These are phyloP conservation scores for Ligustrum vulgare DNA, from an alignment of 257 asterid genomes.

Conservation along the genomic window DNA sequence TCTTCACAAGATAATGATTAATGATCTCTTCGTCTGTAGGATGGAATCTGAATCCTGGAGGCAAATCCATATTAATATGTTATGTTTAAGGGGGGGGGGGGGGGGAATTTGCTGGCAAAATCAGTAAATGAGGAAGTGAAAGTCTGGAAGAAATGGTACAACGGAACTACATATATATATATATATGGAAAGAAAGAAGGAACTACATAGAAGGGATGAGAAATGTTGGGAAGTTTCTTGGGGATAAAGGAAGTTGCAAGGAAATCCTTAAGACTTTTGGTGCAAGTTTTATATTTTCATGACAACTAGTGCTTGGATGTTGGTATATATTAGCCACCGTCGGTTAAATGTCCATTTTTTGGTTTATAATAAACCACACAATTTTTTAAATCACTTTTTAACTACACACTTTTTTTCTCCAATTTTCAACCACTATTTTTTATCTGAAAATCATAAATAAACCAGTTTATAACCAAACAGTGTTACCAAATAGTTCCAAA, in stretches of 20 bases:
- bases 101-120: slow-evolving; percentile 30
- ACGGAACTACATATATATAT: slow-evolving; percentile 22
- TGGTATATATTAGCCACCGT: too few relatives aligned
- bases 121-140: not conserved
- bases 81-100: not conserved
- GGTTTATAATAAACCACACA: too few relatives aligned
- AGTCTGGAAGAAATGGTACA: not conserved
- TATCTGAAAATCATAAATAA: too few relatives aligned
- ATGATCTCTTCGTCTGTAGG: slow-evolving; percentile 87
- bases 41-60: slow-evolving; percentile 84
- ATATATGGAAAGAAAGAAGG: slow-evolving; percentile 4
- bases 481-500: too few relatives aligned
- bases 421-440: too few relatives aligned
- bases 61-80: slow-evolving; percentile 34
- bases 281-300: not conserved
- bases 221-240: slow-evolving; percentile 28
- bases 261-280: slow-evolving; percentile 3
- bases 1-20: slow-evolving; percentile 57
- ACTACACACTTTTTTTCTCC: too few relatives aligned
- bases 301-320: not conserved
- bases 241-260: slow-evolving; percentile 10
- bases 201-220: not conserved
- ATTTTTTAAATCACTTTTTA: too few relatives aligned
- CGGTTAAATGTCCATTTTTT: too few relatives aligned
- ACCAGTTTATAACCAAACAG: too few relatives aligned